A percentile compares a stretch with the other conserved stretches of the same genome.
Evolutionary conservation across 75 land plant species (phyloP).

Genomic region (Pinus albicaulis): DNA sequence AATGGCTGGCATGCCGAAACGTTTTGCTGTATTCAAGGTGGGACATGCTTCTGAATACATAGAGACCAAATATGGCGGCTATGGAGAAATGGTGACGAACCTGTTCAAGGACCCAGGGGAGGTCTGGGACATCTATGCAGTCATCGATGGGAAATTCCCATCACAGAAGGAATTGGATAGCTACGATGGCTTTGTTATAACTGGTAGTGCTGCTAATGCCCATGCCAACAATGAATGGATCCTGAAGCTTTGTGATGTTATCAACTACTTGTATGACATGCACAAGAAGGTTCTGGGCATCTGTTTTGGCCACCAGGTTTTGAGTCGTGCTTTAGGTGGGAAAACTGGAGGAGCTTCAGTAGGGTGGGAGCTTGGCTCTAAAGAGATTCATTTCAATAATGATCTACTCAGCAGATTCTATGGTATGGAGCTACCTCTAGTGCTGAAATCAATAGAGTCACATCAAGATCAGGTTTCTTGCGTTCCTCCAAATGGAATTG

Average conservation of each 20-base stretch:
- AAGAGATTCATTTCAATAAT: conserved; percentile 14
- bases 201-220: conserved; percentile 33
- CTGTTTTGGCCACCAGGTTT: conserved; percentile 52
- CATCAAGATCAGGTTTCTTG: conserved; percentile 53
- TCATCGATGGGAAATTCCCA: conserved; percentile 31
- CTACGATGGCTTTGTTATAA: conserved; percentile 33
- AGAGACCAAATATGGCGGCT: conserved; percentile 30
- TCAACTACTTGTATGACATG: conserved; percentile 9
- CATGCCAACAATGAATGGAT: conserved; percentile 30
- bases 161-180: conserved; percentile 5
- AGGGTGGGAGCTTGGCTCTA: conserved; percentile 59
- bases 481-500: too few species aligned
- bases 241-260: conserved; percentile 19
- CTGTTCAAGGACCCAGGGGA: conserved; percentile 21
- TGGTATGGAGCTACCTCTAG: conserved; percentile 21
- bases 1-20: background rate
- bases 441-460: conserved; percentile 25
- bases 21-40: conserved; percentile 24
- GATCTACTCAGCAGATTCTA: conserved; percentile 23
- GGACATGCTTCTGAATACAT: conserved; percentile 24
- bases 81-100: conserved; percentile 2
- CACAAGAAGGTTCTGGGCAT: conserved; percentile 31
- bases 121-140: conserved; percentile 22
- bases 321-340: conserved; percentile 56
- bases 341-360: conserved; percentile 44